Evolutionary conservation across 1,284 basidiomycete species (phyloP), one percentile per base, ranked within the genome.

Genomic region (Caloboletus firmus): DNA sequence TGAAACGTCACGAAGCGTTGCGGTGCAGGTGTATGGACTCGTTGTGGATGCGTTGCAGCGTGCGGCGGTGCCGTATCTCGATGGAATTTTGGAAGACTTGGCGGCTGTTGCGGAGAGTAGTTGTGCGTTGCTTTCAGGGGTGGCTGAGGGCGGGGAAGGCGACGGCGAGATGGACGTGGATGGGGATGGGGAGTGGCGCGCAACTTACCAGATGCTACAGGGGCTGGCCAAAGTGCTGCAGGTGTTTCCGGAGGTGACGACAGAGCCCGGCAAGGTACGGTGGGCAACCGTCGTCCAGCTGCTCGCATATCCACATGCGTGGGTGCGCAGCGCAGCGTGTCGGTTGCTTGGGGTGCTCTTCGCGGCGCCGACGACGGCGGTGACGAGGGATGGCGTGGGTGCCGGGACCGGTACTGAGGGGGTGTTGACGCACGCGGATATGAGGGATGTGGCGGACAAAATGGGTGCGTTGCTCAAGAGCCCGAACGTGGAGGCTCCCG

Each of bases 251-350:
- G 75, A 80, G 28, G 62, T 78, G 45, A 62, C 59, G 43, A 56
- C 51, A 46, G 62, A 53, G 36, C 32, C 53, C 1, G 55, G 50
- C 44, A 74, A 72, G 48, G 72, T 92, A 2, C 70, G 77, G 4
- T 96, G 93, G 93, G 62, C 73, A 20, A 69, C 76, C 0, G 76
- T 97, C 40, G 75, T 84, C 18, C 65, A 77, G 0, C 84, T 92
- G 64, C 79, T 98, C 3, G 78, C 92, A 10, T 98, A 89, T 74
- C 95, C 95, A 12, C 96, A 99, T 72, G 84, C 91, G 5, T 98
- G 95, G 96, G 93, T 97, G 1, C 87, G 95, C 32, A 84, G 85
- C 13, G 89, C 89, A 0, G 80, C 95, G 1, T 88, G 88, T 59
- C 82, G 93, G 43, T 77, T 95, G 8, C 71, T 98, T 1, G 92